Evolutionary conservation across 2,329 filamentous ascomycete genomes (phyloP).

Genomic region (Alternaria tenuissima): DNA sequence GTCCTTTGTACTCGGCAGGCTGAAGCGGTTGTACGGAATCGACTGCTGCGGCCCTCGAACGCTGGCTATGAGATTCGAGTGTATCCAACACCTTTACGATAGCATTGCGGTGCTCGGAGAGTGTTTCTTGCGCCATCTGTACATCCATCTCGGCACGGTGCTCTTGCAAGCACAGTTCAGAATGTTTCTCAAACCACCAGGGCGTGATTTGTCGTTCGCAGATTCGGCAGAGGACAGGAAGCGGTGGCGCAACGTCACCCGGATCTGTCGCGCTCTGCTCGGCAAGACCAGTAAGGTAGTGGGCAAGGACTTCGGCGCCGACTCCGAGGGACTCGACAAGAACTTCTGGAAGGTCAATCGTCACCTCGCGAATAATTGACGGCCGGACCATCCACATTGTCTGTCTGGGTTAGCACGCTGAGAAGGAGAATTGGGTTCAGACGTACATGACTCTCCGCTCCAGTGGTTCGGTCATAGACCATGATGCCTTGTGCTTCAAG

Average conservation of each 20-base stretch:
- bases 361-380: constrained; percentile 88
- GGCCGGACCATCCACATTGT: constrained; percentile 99
- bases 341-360: constrained; percentile 88
- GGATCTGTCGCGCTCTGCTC: constrained; percentile 81
- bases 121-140: constrained; percentile 89
- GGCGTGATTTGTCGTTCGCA: constrained; percentile 96
- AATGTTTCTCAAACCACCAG: constrained; percentile 99
- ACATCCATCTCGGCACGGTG: constrained; percentile 98
- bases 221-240: constrained; percentile 90
- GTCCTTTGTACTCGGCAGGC: constrained; percentile 84
- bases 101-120: constrained; percentile 90
- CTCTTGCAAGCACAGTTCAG: constrained; percentile 93
- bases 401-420: constrained; percentile 59
- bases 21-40: constrained; percentile 58
- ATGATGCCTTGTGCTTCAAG: constrained; percentile 98
- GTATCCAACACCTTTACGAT: constrained; percentile 96
- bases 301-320: constrained; percentile 91
- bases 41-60: constrained; percentile 62
- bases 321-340: constrained; percentile 94
- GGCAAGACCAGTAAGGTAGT: constrained; percentile 88
- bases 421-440: neutral
- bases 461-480: constrained; percentile 89
- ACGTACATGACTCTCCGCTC: constrained; percentile 88
- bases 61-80: constrained; percentile 79
- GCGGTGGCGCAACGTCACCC: constrained; percentile 78